A percentile compares a stretch with the other conserved stretches of the same genome.
Evolutionary conservation across 768 basidiomycete species (phyloP).

Genomic region (Pholiota microspora): DNA sequence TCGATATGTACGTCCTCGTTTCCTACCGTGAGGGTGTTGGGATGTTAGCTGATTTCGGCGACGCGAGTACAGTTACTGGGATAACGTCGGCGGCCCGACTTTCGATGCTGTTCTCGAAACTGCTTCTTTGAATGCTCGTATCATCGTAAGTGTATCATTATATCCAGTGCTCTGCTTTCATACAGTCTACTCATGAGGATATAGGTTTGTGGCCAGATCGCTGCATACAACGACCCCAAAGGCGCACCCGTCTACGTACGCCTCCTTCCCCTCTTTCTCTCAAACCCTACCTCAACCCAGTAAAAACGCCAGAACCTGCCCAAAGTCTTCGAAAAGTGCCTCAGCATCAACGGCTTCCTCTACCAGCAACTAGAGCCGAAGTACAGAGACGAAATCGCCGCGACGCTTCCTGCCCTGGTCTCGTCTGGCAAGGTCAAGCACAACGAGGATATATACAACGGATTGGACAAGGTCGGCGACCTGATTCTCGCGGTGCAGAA

Average conservation of each 20-base stretch:
- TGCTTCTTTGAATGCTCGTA: slow-evolving; percentile 42
- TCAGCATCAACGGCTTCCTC: slow-evolving; percentile 39
- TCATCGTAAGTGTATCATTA: slow-evolving; percentile 38
- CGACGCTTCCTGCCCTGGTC: slow-evolving; percentile 36
- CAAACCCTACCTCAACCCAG: background rate
- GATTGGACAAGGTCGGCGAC: slow-evolving; percentile 39
- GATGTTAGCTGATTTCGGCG: too few species aligned
- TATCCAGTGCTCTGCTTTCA: background rate
- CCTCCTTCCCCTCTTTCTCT: background rate
- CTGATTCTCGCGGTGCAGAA: slow-evolving; percentile 31
- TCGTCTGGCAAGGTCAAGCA: slow-evolving; percentile 46
- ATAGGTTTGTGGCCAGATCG: slow-evolving; percentile 42
- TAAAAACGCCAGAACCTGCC: slow-evolving; percentile 40
- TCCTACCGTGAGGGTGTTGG: too few species aligned
- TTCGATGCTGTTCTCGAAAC: slow-evolving; percentile 54
- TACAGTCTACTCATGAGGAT: background rate
- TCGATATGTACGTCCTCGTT: slow-evolving; percentile 37
- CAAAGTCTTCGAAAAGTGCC: slow-evolving; percentile 37
- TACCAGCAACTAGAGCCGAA: slow-evolving; percentile 24
- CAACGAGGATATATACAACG: slow-evolving; percentile 41
- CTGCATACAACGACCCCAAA: slow-evolving; percentile 31
- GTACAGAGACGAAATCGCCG: slow-evolving; percentile 39
- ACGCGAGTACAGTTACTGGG: slow-evolving; percentile 40
- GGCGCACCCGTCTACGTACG: slow-evolving; percentile 26
- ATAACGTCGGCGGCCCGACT: slow-evolving; percentile 58